Evolutionary conservation across 2,329 filamentous ascomycete species (phyloP), one percentile per base, ranked within the genome.

Genomic region (Apiospora sp.): DNA sequence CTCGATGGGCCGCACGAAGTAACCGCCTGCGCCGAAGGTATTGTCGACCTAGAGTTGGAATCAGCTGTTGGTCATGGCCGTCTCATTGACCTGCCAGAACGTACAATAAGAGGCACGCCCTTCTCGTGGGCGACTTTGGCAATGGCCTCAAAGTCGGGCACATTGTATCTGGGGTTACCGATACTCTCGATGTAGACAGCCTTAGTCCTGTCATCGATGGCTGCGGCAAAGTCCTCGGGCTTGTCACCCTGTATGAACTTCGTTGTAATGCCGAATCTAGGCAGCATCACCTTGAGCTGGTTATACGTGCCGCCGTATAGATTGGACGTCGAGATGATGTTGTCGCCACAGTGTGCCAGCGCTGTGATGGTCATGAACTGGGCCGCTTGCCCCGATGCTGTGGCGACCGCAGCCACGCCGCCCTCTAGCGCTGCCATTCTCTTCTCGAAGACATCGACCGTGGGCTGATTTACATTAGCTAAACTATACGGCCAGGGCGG

Each of bases 261-360:
- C 80, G 94, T 96, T 58, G 87, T 87, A 80, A 98, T 95, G 74
- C 96, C 96, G 67, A 98, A 85, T n/a, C 95, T 91, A 8, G 94
- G 93, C 72, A 98, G 87, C 76, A 94, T 89, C 67, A 98, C 95
- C 86, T 98, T 98, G 85, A 98, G 91, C 86, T 98, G 96, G 85
- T 98, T 98, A 87, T 98, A 98, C 22, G 96, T 98, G 81, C 95
- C 95, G 76, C 95, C 95, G 84, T 98, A 98, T 72, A 98, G 87
- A 84, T 97, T 97, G 69, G 92, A 92, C 8, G 96, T 98, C 16
- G 94, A 92, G 70, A 98, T 90, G 77, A 98, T 97, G 86, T 98
- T 98, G 87, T 98, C 95, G 68, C 96, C 96, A 0, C 91, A 89
- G 74, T 94, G 91, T 5, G 94, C 94, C n/a, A 98, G 91, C 8